phyloP scores from a whole-genome alignment of 202 grass and related monocot species.

The Bolboschoenoplectus hybrid region DNA sequence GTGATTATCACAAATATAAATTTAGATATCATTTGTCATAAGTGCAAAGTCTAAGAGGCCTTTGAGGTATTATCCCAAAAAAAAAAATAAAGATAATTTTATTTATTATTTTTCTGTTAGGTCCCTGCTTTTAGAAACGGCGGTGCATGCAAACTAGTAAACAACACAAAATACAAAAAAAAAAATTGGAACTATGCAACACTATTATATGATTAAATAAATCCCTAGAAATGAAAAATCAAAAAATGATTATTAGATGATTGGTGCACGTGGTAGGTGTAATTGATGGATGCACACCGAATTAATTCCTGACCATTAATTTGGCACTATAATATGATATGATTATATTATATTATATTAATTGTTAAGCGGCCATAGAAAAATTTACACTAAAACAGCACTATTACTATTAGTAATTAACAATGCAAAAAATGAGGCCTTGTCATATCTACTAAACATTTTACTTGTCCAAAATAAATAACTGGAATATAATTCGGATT shows the following conservation, averaged over 20 bases:
- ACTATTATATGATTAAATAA: neutral
- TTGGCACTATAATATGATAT: neutral
- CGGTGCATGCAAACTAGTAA: neutral
- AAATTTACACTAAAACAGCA: neutral
- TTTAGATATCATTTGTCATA: no score
- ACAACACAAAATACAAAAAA: conserved; percentile 14
- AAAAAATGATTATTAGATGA: conserved; percentile 18
- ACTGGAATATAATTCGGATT: neutral
- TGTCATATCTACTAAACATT: neutral
- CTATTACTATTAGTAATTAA: neutral
- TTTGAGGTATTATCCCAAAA: no score
- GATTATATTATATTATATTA: neutral
- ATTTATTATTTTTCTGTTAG: neutral
- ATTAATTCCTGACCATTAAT: conserved; percentile 26
- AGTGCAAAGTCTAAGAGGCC: no score
- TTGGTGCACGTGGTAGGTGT: conserved; percentile 39
- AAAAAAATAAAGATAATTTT: neutral
- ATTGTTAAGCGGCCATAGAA: neutral
- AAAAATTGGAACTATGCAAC: conserved; percentile 10
- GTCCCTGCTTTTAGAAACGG: conserved; percentile 18
- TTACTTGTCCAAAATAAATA: neutral
- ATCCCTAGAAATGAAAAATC: neutral
- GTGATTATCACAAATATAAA: no score
- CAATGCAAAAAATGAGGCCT: neutral
- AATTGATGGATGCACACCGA: conserved; percentile 18